A percentile compares a stretch with the other conserved stretches of the same genome.
Conservation (phyloP, 1,284 basidiomycete genomes). For the Sanguinoderma infundibulare region DNA sequence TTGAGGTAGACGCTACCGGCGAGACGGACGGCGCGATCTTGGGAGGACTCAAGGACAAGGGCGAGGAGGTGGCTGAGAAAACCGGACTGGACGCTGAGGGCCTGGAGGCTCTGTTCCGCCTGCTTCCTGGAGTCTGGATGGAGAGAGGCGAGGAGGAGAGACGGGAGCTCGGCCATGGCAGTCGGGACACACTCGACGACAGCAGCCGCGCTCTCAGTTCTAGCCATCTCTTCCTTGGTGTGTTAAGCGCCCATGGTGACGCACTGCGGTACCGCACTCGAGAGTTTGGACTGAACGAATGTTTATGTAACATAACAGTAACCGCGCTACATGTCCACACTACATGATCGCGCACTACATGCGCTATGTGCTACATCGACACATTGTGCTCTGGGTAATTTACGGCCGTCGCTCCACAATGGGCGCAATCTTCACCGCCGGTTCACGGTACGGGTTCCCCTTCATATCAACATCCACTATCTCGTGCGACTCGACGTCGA, state of each 20-base stretch:
- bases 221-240: not conserved
- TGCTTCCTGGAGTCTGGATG: constrained; percentile 75
- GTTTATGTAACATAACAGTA: too few relatives aligned
- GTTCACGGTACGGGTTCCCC: not conserved
- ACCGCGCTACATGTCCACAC: too few relatives aligned
- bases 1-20: constrained; percentile 89
- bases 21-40: constrained; percentile 75
- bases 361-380: too few relatives aligned
- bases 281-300: too few relatives aligned
- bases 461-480: not conserved
- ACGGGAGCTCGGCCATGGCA: constrained; percentile 66
- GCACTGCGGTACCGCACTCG: constrained; percentile 7
- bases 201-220: constrained; percentile 9
- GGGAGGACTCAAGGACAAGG: constrained; percentile 71
- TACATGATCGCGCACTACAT: too few relatives aligned
- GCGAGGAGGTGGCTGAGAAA: constrained; percentile 77
- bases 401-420: too few relatives aligned
- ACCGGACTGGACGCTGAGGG: constrained; percentile 73
- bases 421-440: too few relatives aligned
- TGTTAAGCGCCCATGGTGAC: constrained; percentile 18
- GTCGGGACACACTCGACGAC: not conserved
- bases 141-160: constrained; percentile 75
- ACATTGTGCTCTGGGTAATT: too few relatives aligned
- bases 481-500: not conserved
- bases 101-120: constrained; percentile 77